These are phyloP conservation scores for Passiflora organensis DNA, from an alignment of 345 rosid genomes.

Conservation along the genomic window DNA sequence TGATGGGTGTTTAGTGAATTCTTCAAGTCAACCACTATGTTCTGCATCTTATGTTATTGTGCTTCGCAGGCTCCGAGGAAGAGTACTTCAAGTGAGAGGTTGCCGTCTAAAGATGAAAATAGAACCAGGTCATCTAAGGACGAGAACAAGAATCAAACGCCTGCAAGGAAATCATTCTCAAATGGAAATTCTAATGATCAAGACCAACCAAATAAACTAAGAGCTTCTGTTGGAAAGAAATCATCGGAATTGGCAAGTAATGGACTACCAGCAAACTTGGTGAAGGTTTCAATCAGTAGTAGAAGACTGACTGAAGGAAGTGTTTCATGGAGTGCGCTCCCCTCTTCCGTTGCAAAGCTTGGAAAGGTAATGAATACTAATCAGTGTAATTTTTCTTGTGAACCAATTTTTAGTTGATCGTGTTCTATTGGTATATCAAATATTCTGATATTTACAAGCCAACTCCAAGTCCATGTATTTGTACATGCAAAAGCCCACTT, in stretches of 20 bases:
- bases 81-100: conserved; percentile 66
- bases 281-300: conserved; percentile 64
- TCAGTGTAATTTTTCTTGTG: too few species aligned
- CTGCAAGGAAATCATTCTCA: conserved; percentile 45
- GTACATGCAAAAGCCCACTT: not conserved
- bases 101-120: conserved; percentile 51
- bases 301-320: conserved; percentile 59
- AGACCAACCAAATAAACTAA: conserved; percentile 46
- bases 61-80: conserved; percentile 67
- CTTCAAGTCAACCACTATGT: not conserved
- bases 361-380: conserved; percentile 62
- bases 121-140: conserved; percentile 56
- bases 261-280: conserved; percentile 66
- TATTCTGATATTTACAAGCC: not conserved
- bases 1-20: not conserved
- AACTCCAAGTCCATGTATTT: not conserved
- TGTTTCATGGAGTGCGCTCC: conserved; percentile 72
- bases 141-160: conserved; percentile 39
- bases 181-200: conserved; percentile 49
- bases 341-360: conserved; percentile 74
- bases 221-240: conserved; percentile 44
- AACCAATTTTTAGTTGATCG: not conserved
- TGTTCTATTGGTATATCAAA: not conserved
- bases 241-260: conserved; percentile 40
- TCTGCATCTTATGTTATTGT: conserved; percentile 1